Evolutionary conservation across 106 monocot species (phyloP).

Genomic region (Acanthochlamys bracteata): DNA sequence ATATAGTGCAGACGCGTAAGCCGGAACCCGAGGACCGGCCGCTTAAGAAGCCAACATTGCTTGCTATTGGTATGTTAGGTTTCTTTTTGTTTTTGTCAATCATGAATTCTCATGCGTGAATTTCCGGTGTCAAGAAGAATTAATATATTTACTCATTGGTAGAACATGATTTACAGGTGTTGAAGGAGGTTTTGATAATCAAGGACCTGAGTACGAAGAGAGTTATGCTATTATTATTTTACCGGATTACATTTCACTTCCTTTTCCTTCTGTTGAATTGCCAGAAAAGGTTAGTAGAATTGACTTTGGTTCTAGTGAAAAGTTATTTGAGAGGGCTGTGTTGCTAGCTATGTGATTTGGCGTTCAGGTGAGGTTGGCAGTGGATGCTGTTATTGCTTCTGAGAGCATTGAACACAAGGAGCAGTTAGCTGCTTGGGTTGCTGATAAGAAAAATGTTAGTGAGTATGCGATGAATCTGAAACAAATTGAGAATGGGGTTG

Average conservation of each 20-base stretch:
- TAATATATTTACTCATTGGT: no score
- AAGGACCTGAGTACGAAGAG: conserved; percentile 90
- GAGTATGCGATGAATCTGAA: conserved; percentile 70
- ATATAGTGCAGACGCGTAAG: conserved; percentile 63
- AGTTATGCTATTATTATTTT: conserved; percentile 60
- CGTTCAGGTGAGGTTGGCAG: conserved; percentile 90
- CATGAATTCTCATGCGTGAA: no score
- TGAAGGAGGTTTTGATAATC: conserved; percentile 86
- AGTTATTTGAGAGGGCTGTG: no score
- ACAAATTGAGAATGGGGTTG: conserved; percentile 63
- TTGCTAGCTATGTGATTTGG: no score
- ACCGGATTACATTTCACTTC: conserved; percentile 74
- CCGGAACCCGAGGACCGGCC: conserved; percentile 71
- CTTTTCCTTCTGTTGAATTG: conserved; percentile 85
- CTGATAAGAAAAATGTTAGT: conserved; percentile 83
- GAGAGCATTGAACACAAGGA: conserved; percentile 83
- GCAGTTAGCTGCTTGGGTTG: conserved; percentile 83
- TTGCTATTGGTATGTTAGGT: conserved; percentile 67
- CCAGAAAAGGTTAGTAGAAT: conserved; percentile 75
- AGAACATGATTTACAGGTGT: conserved; percentile 48
- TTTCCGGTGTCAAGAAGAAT: no score
- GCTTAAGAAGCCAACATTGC: conserved; percentile 82
- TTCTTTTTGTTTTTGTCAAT: background rate
- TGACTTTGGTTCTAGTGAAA: background rate
- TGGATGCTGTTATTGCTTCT: conserved; percentile 62